Evolutionary conservation across 345 rosid species (phyloP), one percentile per base, ranked within the genome.

Genomic region (Aquilaria yunnanensis): DNA sequence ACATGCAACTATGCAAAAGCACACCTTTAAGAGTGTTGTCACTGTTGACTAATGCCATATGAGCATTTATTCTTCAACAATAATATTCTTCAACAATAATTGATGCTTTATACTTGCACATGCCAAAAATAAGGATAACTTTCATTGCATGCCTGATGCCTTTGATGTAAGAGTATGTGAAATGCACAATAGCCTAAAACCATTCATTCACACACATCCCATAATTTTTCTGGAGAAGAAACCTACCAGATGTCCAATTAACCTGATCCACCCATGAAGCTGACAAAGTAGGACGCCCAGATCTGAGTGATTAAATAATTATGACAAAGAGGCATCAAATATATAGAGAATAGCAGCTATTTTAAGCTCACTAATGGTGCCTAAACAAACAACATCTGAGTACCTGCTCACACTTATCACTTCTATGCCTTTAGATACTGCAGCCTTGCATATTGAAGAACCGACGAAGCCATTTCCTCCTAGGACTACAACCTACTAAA

Each of bases 391-490:
- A 9, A 50, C 14, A 57, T 56, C 41, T 57, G 34, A 23, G 6
- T 32, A 93, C 98, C 98, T 93, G 97, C 79, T 90, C 5, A 93
- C 74, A 79, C 97, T 93, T n/a, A 77, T 64, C 64, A 84, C 90
- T 69, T 93, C 98, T 14, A 93, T 78, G 66, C 96, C 94, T 55
- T 81, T 81, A 62, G 85, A 83, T 56, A 90, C 87, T 55, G 97
- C 92, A 67, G 92, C 92, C 83, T 88, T 93, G 72, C 97, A 93
- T 43, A 93, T 81, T 61, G 98, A 89, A 66, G 98, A 89, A 56
- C 97, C 98, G 72, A 90, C 97, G 63, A 86, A 93, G 61, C 98
- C 94, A 54, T 60, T 90, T 71, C 97, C 96, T 70, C 97, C 97
- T 34, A 90, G 63, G 61, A 93, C 98, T 11, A 93, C 96, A 78